phyloP scores from a whole-genome alignment of 495 filamentous ascomycete genomes.

The Acidiella bohemica region DNA sequence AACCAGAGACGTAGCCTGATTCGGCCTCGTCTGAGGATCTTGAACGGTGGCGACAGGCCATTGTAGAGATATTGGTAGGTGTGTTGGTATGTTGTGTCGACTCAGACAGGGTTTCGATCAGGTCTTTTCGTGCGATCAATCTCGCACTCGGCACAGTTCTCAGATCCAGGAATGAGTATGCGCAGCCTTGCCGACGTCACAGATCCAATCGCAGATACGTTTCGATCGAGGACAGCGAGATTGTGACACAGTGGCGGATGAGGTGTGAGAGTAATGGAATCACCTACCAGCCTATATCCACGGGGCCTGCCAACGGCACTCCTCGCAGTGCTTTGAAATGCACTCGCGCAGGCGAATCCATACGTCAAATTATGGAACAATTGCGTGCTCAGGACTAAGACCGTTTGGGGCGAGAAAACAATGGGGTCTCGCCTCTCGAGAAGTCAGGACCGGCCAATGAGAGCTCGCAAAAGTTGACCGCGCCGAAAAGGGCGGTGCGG shows the following conservation, averaged over 20 bases:
- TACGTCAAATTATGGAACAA: constrained; percentile 6
- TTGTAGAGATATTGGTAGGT: constrained; percentile 1
- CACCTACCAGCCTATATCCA: constrained; percentile 9
- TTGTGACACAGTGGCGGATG: background rate
- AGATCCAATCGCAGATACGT: too few relatives aligned
- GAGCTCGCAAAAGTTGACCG: too few relatives aligned
- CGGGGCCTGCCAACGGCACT: constrained; percentile 3
- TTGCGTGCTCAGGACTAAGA: constrained; percentile 5
- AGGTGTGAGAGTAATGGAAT: background rate
- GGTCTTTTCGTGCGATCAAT: too few relatives aligned
- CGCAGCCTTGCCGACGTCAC: too few relatives aligned
- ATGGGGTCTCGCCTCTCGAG: too few relatives aligned
- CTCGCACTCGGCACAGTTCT: too few relatives aligned
- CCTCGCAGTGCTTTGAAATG: constrained; percentile 16
- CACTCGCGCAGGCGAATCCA: background rate
- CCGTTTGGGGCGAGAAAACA: constrained; percentile 1
- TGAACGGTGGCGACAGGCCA: constrained; percentile 9
- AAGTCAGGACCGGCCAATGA: too few relatives aligned
- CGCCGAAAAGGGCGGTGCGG: too few relatives aligned
- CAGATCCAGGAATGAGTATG: too few relatives aligned
- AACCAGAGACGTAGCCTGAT: constrained; percentile 80
- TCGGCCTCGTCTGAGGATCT: constrained; percentile 35
- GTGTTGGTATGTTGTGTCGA: background rate
- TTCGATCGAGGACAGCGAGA: constrained; percentile 1
- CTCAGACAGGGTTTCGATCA: constrained; percentile 1